phyloP scores from a whole-genome alignment of 805 yeast genomes.

The Candida arabinofermentans region DNA sequence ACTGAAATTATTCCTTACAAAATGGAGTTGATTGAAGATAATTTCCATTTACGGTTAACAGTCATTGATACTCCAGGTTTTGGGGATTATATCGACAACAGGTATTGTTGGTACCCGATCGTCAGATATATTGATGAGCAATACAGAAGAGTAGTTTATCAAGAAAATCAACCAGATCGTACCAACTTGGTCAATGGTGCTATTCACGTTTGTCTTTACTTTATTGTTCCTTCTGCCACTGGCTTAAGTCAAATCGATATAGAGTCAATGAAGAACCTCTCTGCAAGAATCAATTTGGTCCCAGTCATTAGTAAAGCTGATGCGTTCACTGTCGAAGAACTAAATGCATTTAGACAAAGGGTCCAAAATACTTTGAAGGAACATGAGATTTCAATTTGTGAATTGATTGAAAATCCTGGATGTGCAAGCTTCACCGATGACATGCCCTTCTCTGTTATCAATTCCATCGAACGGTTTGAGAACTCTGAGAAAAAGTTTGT shows the following conservation, averaged over 20 bases:
- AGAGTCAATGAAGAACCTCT: conserved; percentile 65
- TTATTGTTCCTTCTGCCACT: conserved; percentile 65
- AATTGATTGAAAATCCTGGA: conserved; percentile 37
- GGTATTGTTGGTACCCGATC: conserved; percentile 63
- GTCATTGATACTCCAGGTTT: conserved; percentile 75
- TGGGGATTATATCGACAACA: conserved; percentile 66
- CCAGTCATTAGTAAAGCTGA: conserved; percentile 85
- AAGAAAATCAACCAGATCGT: conserved; percentile 73
- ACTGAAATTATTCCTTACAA: conserved; percentile 33
- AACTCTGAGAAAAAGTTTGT: conserved; percentile 46
- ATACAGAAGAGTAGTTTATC: conserved; percentile 62
- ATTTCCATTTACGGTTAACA: conserved; percentile 54
- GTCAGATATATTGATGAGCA: conserved; percentile 77
- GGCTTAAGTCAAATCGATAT: conserved; percentile 65
- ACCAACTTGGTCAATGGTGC: conserved; percentile 52
- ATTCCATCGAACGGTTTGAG: conserved; percentile 50
- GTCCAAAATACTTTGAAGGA: conserved; percentile 47
- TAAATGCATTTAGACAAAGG: conserved; percentile 47
- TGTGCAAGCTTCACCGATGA: conserved; percentile 33
- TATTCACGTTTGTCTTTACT: conserved; percentile 83
- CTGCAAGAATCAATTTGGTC: conserved; percentile 70
- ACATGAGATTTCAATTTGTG: conserved; percentile 58
- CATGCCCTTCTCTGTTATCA: conserved; percentile 71
- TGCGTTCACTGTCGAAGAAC: conserved; percentile 56
- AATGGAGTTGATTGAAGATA: conserved; percentile 56